A percentile compares a stretch with the other conserved stretches of the same genome.
Evolutionary conservation across 78 protist species (phyloP).

Genomic region (Speleostelium caveatum): DNA sequence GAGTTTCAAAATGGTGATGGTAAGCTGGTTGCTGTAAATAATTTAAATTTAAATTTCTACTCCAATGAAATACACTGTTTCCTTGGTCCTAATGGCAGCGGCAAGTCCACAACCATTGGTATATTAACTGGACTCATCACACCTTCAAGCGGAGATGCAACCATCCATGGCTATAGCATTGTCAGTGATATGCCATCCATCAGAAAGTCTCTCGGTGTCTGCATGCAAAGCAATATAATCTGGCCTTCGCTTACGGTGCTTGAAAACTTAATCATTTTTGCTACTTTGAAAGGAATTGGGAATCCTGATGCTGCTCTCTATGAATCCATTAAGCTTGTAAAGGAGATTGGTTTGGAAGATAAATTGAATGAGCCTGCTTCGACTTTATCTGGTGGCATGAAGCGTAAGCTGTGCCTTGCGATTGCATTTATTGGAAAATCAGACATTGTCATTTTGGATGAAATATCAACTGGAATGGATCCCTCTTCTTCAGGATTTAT

Average conservation of each 20-base stretch:
- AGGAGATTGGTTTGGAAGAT: slow-evolving; percentile 33
- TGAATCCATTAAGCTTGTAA: slow-evolving; percentile 34
- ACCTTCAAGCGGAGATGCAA: slow-evolving; percentile 18
- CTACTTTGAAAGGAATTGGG: slow-evolving; percentile 55
- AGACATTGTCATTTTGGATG: slow-evolving; percentile 59
- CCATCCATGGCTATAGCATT: slow-evolving; percentile 6
- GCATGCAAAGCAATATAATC: slow-evolving; percentile 59
- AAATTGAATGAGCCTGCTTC: slow-evolving; percentile 22
- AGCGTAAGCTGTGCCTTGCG: slow-evolving; percentile 85
- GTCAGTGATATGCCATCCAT: slow-evolving; percentile 27
- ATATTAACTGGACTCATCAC: slow-evolving; percentile 6
- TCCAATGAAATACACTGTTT: slow-evolving; percentile 34
- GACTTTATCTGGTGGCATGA: slow-evolving; percentile 88
- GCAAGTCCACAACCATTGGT: slow-evolving; percentile 66
- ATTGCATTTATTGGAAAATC: slow-evolving; percentile 86
- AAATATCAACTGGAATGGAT: slow-evolving; percentile 77
- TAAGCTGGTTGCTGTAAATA: slow-evolving; percentile 37
- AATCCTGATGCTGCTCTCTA: background rate
- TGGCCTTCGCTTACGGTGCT: slow-evolving; percentile 40
- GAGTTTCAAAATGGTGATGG: slow-evolving; percentile 65
- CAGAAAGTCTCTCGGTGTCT: slow-evolving; percentile 40
- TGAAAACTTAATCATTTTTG: slow-evolving; percentile 59
- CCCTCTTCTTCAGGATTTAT: slow-evolving; percentile 76
- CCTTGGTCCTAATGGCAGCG: slow-evolving; percentile 67
- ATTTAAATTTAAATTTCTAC: slow-evolving; percentile 30